Conservation (phyloP, 495 filamentous ascomycete genomes). For the Trichoderma asperelloides region DNA sequence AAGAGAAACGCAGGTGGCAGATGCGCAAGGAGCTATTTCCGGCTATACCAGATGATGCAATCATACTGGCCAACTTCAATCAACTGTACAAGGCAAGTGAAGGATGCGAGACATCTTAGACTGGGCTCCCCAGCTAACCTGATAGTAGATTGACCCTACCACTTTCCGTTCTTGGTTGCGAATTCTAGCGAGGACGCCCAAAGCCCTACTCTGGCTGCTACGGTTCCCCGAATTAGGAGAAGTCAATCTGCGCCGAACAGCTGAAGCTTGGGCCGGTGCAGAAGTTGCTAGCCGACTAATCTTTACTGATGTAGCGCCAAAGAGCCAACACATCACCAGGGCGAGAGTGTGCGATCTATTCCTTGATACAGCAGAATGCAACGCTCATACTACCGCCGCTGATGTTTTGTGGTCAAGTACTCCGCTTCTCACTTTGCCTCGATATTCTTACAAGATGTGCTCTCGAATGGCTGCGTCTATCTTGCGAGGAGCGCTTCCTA, state of each 20-base stretch:
- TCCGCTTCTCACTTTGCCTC: slow-evolving; percentile 85
- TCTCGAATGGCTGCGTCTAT: slow-evolving; percentile 96
- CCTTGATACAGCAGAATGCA: slow-evolving; percentile 95
- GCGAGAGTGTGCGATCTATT: slow-evolving; percentile 91
- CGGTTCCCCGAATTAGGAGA: slow-evolving; percentile 94
- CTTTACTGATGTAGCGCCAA: slow-evolving; percentile 95
- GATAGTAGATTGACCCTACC: slow-evolving; percentile 81
- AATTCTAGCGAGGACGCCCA: slow-evolving; percentile 77
- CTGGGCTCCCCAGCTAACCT: not conserved
- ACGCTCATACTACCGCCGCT: slow-evolving; percentile 94
- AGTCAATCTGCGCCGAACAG: slow-evolving; percentile 69
- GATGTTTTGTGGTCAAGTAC: slow-evolving; percentile 96
- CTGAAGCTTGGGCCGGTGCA: slow-evolving; percentile 72
- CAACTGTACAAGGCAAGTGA: slow-evolving; percentile 89
- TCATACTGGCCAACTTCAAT: slow-evolving; percentile 98
- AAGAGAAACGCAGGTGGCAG: slow-evolving; percentile 74
- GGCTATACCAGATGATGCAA: slow-evolving; percentile 65
- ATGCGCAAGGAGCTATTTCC: slow-evolving; percentile 97
- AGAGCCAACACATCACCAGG: slow-evolving; percentile 87
- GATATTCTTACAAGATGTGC: slow-evolving; percentile 98
- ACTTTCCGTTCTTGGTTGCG: slow-evolving; percentile 96
- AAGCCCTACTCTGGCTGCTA: slow-evolving; percentile 89
- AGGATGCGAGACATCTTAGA: slow-evolving; percentile 60
- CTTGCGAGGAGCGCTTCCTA: slow-evolving; percentile 77
- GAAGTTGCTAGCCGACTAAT: slow-evolving; percentile 85